Evolutionary conservation across 805 yeast genomes (phyloP), one percentile per base, ranked within the genome.

Genomic region (Geotrichum ghanense): DNA sequence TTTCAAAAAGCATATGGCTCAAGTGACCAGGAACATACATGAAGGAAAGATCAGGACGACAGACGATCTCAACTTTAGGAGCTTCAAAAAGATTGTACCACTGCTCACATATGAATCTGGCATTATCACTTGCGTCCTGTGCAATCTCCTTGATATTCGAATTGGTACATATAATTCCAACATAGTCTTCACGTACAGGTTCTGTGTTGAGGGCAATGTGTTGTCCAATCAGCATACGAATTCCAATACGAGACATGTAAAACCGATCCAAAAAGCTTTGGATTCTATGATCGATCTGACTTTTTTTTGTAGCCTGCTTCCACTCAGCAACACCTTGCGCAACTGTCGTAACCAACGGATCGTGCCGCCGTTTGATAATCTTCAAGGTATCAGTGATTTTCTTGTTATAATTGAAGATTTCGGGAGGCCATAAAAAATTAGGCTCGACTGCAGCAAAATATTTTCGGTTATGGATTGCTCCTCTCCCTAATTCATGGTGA

Each of bases 1-100:
- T 83, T 67, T 87, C 96, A 61, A 86, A 88, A 7, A 88, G 65
- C 89, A 88, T 87, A 59, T 87, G 96, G 57, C 83, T 81, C 60
- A 87, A 72, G 67, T 87, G 95, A 10, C 95, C 95, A 2, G 95
- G 95, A 10, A 88, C 95, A 59, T 87, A 87, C 85, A 86, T 83
- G 65, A 88, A 87, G 47, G 76, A 76, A 56, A 87, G 75, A 58
- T 84, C 83, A 20, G 77, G 75, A 16, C 84, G 81, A 51, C 92
- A 85, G 52, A 83, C 81, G 23, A 88, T 68, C 54, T 81, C 80
- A 17, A 88, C 89, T 53, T 81, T 72, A 2, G 95, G 96, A 2
- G 94, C 88, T 56, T 85, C 95, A 59, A 80, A 79, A 14, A 87
- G 69, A 2, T 92, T 92, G 61, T 85, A 87, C 66, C 86, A 85